A percentile compares a stretch with the other conserved stretches of the same genome.
Conservation (phyloP, 2,329 filamentous ascomycete species). For the Colletotrichum spinosum region DNA sequence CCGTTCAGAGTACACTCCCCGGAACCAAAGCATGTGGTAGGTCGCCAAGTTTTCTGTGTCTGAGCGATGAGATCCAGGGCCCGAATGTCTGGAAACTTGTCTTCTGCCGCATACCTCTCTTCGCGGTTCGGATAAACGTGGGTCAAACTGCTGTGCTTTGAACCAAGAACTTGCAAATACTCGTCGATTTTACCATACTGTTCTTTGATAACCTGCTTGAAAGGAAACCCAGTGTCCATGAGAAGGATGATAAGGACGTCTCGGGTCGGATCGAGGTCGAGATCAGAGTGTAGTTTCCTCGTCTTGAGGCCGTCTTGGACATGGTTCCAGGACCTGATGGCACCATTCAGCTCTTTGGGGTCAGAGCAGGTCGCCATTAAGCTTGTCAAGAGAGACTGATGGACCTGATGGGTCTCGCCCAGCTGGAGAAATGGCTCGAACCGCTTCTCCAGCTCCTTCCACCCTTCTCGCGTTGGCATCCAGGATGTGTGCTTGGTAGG, state of each 20-base stretch:
- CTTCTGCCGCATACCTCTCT: slow-evolving; percentile 6
- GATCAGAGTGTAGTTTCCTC: not conserved
- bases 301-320: not conserved
- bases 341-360: not conserved
- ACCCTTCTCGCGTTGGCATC: not conserved
- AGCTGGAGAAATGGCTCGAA: not conserved
- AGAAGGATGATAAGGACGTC: slow-evolving; percentile 3
- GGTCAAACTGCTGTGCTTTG: not conserved
- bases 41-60: slow-evolving; percentile 1
- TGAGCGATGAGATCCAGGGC: slow-evolving; percentile 2
- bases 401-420: not conserved
- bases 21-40: slow-evolving; percentile 3
- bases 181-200: slow-evolving; percentile 12
- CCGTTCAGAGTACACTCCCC: not conserved
- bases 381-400: slow-evolving; percentile 13
- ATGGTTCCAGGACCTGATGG: slow-evolving; percentile 10
- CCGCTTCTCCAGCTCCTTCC: not conserved
- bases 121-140: not conserved
- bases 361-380: not conserved
- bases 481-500: not conserved
- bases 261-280: not conserved
- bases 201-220: not conserved
- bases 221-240: slow-evolving; percentile 12
- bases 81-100: slow-evolving; percentile 8
- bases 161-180: slow-evolving; percentile 3